phyloP scores from a whole-genome alignment of 75 land plant genomes.

The Pinus albicaulis region DNA sequence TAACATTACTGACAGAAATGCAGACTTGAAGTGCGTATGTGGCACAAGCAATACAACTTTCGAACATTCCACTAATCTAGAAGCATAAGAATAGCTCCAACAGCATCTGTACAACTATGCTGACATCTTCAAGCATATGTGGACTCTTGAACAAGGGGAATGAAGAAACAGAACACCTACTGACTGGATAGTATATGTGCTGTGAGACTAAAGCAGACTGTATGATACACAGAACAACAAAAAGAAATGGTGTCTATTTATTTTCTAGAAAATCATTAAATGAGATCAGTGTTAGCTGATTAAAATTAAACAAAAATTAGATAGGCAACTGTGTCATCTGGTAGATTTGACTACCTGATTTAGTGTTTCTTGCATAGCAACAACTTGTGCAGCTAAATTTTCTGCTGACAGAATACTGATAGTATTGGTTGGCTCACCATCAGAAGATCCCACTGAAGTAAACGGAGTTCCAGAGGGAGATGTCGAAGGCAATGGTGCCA shows the following conservation, averaged over 20 bases:
- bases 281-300: neutral
- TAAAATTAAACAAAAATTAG: neutral
- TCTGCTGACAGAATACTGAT: constrained; percentile 14
- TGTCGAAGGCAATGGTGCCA: constrained; percentile 30
- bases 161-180: no score
- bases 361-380: constrained; percentile 67
- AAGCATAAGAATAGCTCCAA: no score
- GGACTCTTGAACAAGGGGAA: no score
- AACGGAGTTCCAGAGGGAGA: constrained; percentile 45
- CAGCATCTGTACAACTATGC: no score
- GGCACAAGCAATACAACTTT: no score
- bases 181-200: no score
- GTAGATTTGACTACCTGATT: constrained; percentile 57
- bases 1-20: no score
- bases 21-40: no score
- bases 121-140: no score
- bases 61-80: no score
- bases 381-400: constrained; percentile 41
- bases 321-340: neutral
- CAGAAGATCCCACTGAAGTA: constrained; percentile 33
- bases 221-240: neutral
- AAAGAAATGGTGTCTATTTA: neutral
- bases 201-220: neutral
- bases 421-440: constrained; percentile 31
- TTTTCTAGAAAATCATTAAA: neutral